Base-by-base conservation (phyloP, 2,329 filamentous ascomycete genomes). In the Cladosporium velox region DNA sequence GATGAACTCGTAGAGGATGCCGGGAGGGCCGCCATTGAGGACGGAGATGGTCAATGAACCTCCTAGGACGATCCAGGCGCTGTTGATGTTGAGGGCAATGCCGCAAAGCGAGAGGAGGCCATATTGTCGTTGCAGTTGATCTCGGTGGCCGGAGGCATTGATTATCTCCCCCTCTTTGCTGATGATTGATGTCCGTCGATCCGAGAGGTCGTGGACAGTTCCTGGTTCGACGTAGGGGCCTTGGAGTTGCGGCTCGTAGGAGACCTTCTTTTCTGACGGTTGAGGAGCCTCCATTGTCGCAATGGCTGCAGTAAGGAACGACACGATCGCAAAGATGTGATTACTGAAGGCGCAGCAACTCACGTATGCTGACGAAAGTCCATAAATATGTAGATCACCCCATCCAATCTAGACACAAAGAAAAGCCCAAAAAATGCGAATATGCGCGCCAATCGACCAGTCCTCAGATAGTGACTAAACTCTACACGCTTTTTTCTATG, bases 121-220 rank as follows among this genome's bases (percentile, higher is more conserved):
- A 74, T 89, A 90, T 71, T 90, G 88, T 18, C 87, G 82, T 66
- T 85, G 83, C 44, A 90, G 77, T 74, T 90, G 87, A 74, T 90
- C 87, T 67, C 79, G 80, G 75, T 90, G 87, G 6, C 88, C 87
- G 1, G 87, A 87, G 0, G 86, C 86, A 72, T 90, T 90, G 73
- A 90, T 75, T n/a, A 82, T 72, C 35, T 81, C 76, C 12, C 82
- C 81, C 44, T 74, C 72, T 65, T 73, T 72, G 54, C 69, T 72
- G 18, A 74, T 71, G 30, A 75, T 54, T 11, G 72, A 73, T 2
- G 67, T 70, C 38, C 67, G 64, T 55, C 67, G 64, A 44, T 70
- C 59, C 38, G 64, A 67, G 30, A 65, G 15, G 18, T 65, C 63
- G 2, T 60, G 44, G 14, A 64, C 24, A 6, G 35, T 47, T 24